These are phyloP conservation scores for Suillus variegatus DNA, from an alignment of 768 basidiomycete species.

Conservation along the genomic window DNA sequence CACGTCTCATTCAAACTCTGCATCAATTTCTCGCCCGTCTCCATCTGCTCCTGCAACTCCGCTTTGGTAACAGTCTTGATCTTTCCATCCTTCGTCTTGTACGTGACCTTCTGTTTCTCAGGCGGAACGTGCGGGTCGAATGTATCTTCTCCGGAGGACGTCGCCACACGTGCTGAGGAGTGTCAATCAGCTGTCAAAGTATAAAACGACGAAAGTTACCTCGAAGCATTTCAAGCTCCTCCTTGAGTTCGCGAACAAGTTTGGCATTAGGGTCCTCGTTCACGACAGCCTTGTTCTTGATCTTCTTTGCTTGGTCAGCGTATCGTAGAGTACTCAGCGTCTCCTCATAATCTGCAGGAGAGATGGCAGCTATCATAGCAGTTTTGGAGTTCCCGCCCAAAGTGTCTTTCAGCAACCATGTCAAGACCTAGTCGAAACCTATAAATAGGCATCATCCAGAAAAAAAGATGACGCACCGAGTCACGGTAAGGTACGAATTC, in stretches of 20 bases:
- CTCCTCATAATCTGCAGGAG: slow-evolving; percentile 98
- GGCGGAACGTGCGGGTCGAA: slow-evolving; percentile 91
- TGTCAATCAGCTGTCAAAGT: slow-evolving; percentile 13
- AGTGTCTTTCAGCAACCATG: slow-evolving; percentile 98
- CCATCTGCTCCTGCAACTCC: slow-evolving; percentile 96
- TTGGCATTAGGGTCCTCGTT: slow-evolving; percentile 99
- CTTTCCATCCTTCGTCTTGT: slow-evolving; percentile 89
- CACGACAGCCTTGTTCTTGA: slow-evolving; percentile 98
- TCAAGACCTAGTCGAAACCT: slow-evolving; percentile 67
- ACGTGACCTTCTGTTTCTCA: slow-evolving; percentile 94
- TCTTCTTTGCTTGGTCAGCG: slow-evolving; percentile 99
- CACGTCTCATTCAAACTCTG: slow-evolving; percentile 91
- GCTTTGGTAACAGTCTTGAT: slow-evolving; percentile 97
- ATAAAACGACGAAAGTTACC: slow-evolving; percentile 42
- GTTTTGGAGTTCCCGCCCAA: slow-evolving; percentile 97
- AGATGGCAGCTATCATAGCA: slow-evolving; percentile 99
- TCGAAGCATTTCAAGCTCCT: slow-evolving; percentile 92
- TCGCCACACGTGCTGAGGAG: slow-evolving; percentile 68
- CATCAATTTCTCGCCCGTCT: slow-evolving; percentile 94
- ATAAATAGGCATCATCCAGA: neutral
- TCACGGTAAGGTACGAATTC: slow-evolving; percentile 98
- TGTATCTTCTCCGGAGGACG: slow-evolving; percentile 65
- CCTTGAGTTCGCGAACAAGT: slow-evolving; percentile 97
- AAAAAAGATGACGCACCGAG: slow-evolving; percentile 59
- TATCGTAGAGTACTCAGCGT: slow-evolving; percentile 96